Evolutionary conservation across 768 basidiomycete species (phyloP).

Genomic region (Agrocybe praecox): DNA sequence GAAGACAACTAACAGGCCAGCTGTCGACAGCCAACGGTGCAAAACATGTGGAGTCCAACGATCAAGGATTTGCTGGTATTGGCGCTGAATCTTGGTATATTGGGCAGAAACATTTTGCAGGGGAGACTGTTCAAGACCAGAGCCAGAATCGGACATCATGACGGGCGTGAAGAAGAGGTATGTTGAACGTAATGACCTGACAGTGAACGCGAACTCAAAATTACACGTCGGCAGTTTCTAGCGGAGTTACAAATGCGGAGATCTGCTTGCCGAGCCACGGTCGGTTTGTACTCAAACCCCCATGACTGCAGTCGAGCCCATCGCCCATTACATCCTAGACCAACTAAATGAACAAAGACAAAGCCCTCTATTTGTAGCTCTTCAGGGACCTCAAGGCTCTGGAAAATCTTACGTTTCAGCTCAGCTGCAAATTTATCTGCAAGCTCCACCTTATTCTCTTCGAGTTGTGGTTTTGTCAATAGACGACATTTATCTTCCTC

Average conservation of each 20-base stretch:
- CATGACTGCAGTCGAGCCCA: constrained; percentile 35
- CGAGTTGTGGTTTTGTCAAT: constrained; percentile 70
- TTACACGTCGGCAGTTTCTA: constrained; percentile 15
- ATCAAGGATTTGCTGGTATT: constrained; percentile 90
- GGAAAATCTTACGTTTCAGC: constrained; percentile 86
- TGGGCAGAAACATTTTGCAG: constrained; percentile 49
- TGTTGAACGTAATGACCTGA: constrained; percentile 6
- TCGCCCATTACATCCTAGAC: constrained; percentile 29
- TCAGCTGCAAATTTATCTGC: constrained; percentile 47
- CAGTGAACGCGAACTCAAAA: constrained; percentile 20
- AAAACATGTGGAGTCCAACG: constrained; percentile 87
- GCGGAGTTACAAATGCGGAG: constrained; percentile 29
- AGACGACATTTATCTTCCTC: constrained; percentile 87
- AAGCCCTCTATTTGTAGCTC: constrained; percentile 76
- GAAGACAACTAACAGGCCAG: constrained; percentile 73
- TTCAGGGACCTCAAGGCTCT: constrained; percentile 94
- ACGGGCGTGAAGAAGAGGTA: constrained; percentile 25
- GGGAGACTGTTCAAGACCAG: constrained; percentile 47
- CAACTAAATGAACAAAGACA: constrained; percentile 22
- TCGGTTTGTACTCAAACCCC: neutral
- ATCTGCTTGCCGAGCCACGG: neutral
- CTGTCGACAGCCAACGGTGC: constrained; percentile 87
- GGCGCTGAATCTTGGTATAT: constrained; percentile 61
- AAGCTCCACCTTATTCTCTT: constrained; percentile 48
- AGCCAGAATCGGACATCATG: constrained; percentile 56